phyloP scores from a whole-genome alignment of 1,284 basidiomycete species.

The Malassezia arunalokei region DNA sequence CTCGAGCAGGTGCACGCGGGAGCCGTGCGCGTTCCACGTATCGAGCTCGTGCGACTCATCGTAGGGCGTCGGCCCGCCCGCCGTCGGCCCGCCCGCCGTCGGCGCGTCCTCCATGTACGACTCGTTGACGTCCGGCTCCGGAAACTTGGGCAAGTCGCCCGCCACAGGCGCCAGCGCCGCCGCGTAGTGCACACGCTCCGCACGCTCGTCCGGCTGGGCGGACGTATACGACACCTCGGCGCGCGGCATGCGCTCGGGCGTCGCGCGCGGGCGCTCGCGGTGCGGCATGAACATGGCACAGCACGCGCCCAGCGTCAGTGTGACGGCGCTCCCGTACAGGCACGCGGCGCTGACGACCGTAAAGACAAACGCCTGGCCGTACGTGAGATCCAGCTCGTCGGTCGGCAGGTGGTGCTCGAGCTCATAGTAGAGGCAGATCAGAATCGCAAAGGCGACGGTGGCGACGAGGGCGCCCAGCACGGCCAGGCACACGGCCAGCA shows the following conservation, averaged over 20 bases:
- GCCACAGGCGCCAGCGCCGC: too few relatives aligned
- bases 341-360: background rate
- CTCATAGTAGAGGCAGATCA: slow-evolving; percentile 3
- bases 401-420: background rate
- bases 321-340: background rate
- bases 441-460: slow-evolving; percentile 5
- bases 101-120: background rate
- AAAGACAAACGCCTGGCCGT: slow-evolving; percentile 9
- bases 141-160: background rate
- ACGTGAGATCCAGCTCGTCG: background rate
- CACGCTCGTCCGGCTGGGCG: background rate
- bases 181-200: background rate
- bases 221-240: too few relatives aligned
- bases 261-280: background rate
- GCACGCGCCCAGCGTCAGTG: background rate
- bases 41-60: too few relatives aligned
- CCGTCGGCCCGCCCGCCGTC: too few relatives aligned
- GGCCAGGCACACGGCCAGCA: background rate
- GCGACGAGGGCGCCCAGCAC: background rate
- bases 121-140: background rate
- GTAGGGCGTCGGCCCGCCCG: too few relatives aligned
- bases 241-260: background rate
- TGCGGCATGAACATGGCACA: background rate
- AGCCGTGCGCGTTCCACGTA: background rate
- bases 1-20: background rate